Conservation (phyloP, 306 rosid genomes). For the Quercus engelmannii region DNA sequence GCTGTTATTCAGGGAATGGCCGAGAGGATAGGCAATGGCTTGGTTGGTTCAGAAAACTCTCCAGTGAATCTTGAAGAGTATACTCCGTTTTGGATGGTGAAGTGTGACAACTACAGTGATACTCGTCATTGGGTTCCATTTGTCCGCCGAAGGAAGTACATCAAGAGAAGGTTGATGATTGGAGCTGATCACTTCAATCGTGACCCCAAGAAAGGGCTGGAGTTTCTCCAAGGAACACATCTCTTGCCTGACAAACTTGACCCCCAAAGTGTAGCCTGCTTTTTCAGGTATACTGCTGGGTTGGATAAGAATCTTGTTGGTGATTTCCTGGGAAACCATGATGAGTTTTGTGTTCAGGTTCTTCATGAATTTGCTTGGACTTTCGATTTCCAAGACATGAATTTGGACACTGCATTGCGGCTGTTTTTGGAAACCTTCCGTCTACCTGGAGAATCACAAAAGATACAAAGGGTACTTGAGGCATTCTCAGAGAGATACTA, state of each 20-base stretch:
- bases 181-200: slow-evolving; percentile 99
- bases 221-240: slow-evolving; percentile 96
- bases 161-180: slow-evolving; percentile 94
- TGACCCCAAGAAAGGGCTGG: slow-evolving; percentile 98
- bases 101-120: slow-evolving; percentile 84
- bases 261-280: slow-evolving; percentile 98
- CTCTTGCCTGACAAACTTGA: slow-evolving; percentile 98
- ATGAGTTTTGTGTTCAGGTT: slow-evolving; percentile 96
- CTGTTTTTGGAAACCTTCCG: slow-evolving; percentile 91
- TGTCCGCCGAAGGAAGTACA: slow-evolving; percentile 82
- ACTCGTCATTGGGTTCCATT: slow-evolving; percentile 90
- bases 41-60: slow-evolving; percentile 50
- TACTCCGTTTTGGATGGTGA: slow-evolving; percentile 96
- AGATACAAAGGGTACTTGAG: slow-evolving; percentile 98
- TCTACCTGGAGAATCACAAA: slow-evolving; percentile 97
- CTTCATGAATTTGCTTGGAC: slow-evolving; percentile 98
- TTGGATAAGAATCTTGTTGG: slow-evolving; percentile 98
- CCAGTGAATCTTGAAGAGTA: slow-evolving; percentile 81
- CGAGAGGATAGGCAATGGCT: slow-evolving; percentile 79
- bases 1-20: slow-evolving; percentile 99
- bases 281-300: slow-evolving; percentile 97
- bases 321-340: slow-evolving; percentile 95
- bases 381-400: slow-evolving; percentile 97
- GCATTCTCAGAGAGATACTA: slow-evolving; percentile 99
- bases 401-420: slow-evolving; percentile 92